Evolutionary conservation across 2,329 filamentous ascomycete genomes (phyloP).

Genomic region (Penicillium hordei): DNA sequence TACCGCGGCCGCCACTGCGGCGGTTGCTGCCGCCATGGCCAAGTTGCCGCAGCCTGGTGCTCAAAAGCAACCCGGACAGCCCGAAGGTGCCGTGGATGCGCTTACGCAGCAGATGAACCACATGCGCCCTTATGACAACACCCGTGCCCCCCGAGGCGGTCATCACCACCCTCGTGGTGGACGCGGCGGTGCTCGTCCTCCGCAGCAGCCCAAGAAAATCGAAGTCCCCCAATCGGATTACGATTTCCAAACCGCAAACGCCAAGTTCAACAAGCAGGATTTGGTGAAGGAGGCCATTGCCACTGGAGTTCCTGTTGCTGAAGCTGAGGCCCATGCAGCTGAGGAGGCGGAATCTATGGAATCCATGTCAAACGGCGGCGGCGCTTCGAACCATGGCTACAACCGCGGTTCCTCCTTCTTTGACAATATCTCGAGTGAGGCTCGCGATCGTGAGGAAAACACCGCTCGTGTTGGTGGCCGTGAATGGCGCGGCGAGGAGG

Average conservation of each 20-base stretch:
- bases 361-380: slow-evolving; percentile 35
- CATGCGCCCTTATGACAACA: slow-evolving; percentile 44
- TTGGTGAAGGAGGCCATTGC: slow-evolving; percentile 85
- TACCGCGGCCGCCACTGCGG: slow-evolving; percentile 50
- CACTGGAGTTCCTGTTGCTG: slow-evolving; percentile 65
- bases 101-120: slow-evolving; percentile 49
- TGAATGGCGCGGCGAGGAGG: slow-evolving; percentile 89
- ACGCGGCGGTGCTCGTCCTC: slow-evolving; percentile 47
- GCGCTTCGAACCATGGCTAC: slow-evolving; percentile 59
- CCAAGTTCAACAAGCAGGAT: slow-evolving; percentile 86
- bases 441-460: slow-evolving; percentile 80
- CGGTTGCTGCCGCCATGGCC: slow-evolving; percentile 53
- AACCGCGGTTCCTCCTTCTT: slow-evolving; percentile 92
- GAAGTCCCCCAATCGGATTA: slow-evolving; percentile 90
- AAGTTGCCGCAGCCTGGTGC: slow-evolving; percentile 46
- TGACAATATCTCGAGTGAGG: slow-evolving; percentile 95
- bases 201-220: slow-evolving; percentile 62
- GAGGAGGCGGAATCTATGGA: slow-evolving; percentile 51
- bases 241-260: slow-evolving; percentile 83
- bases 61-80: slow-evolving; percentile 35
- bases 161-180: slow-evolving; percentile 47
- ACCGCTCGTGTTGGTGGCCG: slow-evolving; percentile 68
- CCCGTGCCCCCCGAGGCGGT: slow-evolving; percentile 39
- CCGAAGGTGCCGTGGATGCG: slow-evolving; percentile 40
- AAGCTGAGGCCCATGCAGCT: slow-evolving; percentile 50